Conservation (phyloP, 139 green algal species). For the Tetratostichococcus sp. region DNA sequence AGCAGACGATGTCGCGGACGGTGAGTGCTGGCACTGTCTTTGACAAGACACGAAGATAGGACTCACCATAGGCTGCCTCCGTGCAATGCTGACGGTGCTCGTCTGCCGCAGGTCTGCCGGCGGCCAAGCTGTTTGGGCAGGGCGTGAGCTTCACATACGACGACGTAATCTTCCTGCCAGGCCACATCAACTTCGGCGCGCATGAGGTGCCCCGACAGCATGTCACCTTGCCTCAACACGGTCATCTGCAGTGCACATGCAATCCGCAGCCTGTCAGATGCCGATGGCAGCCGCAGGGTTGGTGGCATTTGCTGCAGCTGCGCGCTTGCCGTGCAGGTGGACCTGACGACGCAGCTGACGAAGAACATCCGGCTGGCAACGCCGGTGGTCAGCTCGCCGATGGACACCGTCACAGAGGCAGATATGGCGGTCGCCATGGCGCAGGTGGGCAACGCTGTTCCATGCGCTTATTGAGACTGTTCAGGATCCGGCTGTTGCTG, state of each 20-base stretch:
- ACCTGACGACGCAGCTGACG: conserved; percentile 76
- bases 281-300: not conserved
- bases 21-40: too few species aligned
- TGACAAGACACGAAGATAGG: too few species aligned
- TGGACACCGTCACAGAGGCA: conserved; percentile 97
- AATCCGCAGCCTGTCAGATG: not conserved
- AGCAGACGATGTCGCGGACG: too few species aligned
- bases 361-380: conserved; percentile 79
- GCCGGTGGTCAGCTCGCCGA: conserved; percentile 89
- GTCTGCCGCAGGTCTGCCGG: conserved; percentile 52
- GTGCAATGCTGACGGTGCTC: not conserved
- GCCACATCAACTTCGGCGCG: conserved; percentile 93
- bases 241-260: too few species aligned
- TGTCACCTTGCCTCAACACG: not conserved
- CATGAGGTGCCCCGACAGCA: conserved; percentile 63
- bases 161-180: conserved; percentile 97
- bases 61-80: too few species aligned
- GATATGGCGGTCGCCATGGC: conserved; percentile 97
- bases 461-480: too few species aligned
- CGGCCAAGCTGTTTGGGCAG: conserved; percentile 69
- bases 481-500: too few species aligned
- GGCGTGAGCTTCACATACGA: conserved; percentile 97
- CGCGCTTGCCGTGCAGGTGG: too few species aligned
- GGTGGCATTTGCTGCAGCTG: too few species aligned
- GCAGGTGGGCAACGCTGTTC: conserved; percentile 30